Evolutionary conservation across 2,329 filamentous ascomycete genomes (phyloP).

Genomic region (Fusarium nanum): DNA sequence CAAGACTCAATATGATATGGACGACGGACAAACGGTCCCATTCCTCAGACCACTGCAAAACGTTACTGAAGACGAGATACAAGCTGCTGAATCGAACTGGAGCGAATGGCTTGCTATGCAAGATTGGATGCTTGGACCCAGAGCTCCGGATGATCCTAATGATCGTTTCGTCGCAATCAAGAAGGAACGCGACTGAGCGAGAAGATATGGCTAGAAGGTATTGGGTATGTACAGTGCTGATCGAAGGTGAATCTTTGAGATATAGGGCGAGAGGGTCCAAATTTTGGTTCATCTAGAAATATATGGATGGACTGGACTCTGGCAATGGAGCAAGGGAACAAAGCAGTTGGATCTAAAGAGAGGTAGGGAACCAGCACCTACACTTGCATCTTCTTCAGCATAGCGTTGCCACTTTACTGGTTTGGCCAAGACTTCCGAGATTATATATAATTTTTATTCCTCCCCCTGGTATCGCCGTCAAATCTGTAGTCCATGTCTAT

Average conservation of each 20-base stretch:
- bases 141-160: slow-evolving; percentile 65
- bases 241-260: neutral
- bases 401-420: slow-evolving; percentile 25
- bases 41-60: slow-evolving; percentile 87
- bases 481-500: slow-evolving; percentile 33
- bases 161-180: slow-evolving; percentile 49
- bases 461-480: slow-evolving; percentile 15
- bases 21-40: slow-evolving; percentile 83
- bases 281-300: neutral
- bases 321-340: neutral
- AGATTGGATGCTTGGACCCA: slow-evolving; percentile 96
- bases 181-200: slow-evolving; percentile 43
- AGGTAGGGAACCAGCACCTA: slow-evolving; percentile 36
- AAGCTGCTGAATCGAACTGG: slow-evolving; percentile 85
- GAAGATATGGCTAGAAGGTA: neutral
- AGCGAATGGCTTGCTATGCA: slow-evolving; percentile 97
- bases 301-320: neutral
- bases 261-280: neutral
- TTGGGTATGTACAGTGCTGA: neutral
- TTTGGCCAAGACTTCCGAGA: neutral
- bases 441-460: slow-evolving; percentile 5
- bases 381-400: slow-evolving; percentile 22
- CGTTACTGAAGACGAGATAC: slow-evolving; percentile 82
- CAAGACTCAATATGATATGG: slow-evolving; percentile 91
- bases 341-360: slow-evolving; percentile 6